Percentiles rank a stretch among this genome's conserved stretches.
These are phyloP conservation scores for Diddensiella caesifluorescens DNA, from an alignment of 805 yeast species.

Conservation along the genomic window DNA sequence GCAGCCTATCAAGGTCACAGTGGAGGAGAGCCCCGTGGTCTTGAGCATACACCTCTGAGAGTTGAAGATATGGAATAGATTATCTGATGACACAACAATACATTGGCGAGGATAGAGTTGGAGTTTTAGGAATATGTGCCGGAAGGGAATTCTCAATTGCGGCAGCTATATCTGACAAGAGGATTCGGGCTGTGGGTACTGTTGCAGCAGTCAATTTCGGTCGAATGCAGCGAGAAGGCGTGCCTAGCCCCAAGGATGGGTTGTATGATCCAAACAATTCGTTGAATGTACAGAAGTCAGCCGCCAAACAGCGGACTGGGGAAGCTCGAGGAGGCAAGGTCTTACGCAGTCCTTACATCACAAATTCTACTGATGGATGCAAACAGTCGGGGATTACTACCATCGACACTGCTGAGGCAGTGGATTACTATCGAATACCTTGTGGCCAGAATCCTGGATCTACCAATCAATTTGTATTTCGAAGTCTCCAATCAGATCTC, in stretches of 20 bases:
- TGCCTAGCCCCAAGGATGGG: neutral
- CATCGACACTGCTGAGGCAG: neutral
- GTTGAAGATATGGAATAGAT: slow-evolving; percentile 16
- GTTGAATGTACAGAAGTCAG: neutral
- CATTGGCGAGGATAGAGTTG: slow-evolving; percentile 8
- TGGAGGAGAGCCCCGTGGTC: slow-evolving; percentile 13
- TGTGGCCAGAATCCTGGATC: neutral
- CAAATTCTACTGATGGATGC: neutral
- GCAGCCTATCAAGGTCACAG: slow-evolving; percentile 17
- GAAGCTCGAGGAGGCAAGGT: neutral
- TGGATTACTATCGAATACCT: neutral
- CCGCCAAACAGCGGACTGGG: neutral
- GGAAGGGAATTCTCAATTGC: slow-evolving; percentile 14
- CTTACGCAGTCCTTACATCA: too few relatives aligned
- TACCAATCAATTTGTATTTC: too few relatives aligned
- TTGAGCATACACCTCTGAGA: slow-evolving; percentile 14
- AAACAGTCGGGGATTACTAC: neutral
- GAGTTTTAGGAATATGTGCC: slow-evolving; percentile 17
- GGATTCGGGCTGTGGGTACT: slow-evolving; percentile 14
- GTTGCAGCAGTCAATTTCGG: slow-evolving; percentile 15
- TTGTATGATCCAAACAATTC: neutral
- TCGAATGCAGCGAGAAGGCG: slow-evolving; percentile 5
- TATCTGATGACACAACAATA: slow-evolving; percentile 4
- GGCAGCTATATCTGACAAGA: slow-evolving; percentile 14
- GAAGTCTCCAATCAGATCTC: too few relatives aligned